phyloP scores from a whole-genome alignment of 2,329 filamentous ascomycete genomes.

The Cadophora sp. region DNA sequence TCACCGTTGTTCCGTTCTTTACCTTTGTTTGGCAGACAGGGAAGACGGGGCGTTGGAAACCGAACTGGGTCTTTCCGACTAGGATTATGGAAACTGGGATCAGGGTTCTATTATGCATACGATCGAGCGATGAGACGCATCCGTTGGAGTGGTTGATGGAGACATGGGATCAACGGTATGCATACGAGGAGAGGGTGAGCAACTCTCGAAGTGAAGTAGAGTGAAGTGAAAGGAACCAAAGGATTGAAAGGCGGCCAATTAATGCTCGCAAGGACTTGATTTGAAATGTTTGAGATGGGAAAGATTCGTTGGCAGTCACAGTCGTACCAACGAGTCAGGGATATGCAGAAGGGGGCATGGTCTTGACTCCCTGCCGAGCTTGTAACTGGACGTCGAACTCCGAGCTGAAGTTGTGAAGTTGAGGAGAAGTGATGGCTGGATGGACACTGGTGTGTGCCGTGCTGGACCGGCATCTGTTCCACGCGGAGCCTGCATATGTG shows the following conservation, averaged over 20 bases:
- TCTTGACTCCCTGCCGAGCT: neutral
- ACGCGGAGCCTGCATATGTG: neutral
- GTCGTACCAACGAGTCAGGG: constrained; percentile 8
- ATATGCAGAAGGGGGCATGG: neutral
- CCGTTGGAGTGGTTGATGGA: constrained; percentile 17
- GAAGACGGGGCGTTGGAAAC: neutral
- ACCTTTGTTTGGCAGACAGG: neutral
- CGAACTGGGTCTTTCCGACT: neutral
- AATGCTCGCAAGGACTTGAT: neutral
- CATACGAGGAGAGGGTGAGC: neutral
- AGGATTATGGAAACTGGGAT: neutral
- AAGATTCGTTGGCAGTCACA: constrained; percentile 1
- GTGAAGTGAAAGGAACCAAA: neutral
- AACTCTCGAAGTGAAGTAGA: neutral
- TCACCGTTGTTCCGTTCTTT: neutral
- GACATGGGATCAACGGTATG: neutral
- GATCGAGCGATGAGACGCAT: constrained; percentile 19
- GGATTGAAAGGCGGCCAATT: neutral
- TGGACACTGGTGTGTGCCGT: neutral
- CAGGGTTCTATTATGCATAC: constrained; percentile 11
- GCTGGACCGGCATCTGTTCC: constrained; percentile 9
- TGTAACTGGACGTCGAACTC: neutral
- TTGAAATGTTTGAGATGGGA: constrained; percentile 4
- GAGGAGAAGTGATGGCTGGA: neutral
- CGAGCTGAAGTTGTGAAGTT: constrained; percentile 8